These are phyloP conservation scores for Wallemia mellicola DNA, from an alignment of 1,284 basidiomycete species.

Conservation along the genomic window DNA sequence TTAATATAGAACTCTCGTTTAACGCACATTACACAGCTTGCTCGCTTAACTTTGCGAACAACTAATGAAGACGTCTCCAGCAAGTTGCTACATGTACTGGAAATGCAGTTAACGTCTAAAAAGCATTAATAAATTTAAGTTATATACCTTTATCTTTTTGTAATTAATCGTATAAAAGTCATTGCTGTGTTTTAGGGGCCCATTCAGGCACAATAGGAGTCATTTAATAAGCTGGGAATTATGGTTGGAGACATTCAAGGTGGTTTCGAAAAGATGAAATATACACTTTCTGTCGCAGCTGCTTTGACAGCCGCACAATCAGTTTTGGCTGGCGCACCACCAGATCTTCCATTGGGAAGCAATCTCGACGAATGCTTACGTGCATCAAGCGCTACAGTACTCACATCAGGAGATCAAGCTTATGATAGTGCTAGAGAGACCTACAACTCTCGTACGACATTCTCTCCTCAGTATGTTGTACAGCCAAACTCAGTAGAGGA, in stretches of 20 bases:
- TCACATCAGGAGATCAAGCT: neutral
- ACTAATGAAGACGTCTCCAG: slow-evolving; percentile 73
- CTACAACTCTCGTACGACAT: neutral
- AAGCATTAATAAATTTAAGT: neutral
- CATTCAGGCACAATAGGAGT: too few species aligned
- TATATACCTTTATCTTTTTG: too few species aligned
- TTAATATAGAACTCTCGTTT: slow-evolving; percentile 3
- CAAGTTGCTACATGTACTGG: slow-evolving; percentile 30
- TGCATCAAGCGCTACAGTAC: neutral
- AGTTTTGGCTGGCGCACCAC: too few species aligned
- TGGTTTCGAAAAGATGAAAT: too few species aligned
- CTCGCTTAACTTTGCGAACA: slow-evolving; percentile 73
- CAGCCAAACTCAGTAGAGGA: neutral
- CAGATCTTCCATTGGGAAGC: neutral
- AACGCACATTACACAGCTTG: slow-evolving; percentile 28
- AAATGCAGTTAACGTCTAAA: neutral
- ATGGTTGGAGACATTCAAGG: too few species aligned
- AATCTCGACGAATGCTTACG: neutral
- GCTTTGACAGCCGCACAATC: neutral
- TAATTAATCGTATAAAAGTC: too few species aligned
- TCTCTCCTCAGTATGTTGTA: neutral
- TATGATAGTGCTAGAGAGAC: neutral
- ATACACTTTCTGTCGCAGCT: neutral
- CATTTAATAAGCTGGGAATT: too few species aligned
- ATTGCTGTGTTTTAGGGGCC: too few species aligned